Evolutionary conservation across 441 rosid genomes (phyloP).

Genomic region (Populus hybrid): DNA sequence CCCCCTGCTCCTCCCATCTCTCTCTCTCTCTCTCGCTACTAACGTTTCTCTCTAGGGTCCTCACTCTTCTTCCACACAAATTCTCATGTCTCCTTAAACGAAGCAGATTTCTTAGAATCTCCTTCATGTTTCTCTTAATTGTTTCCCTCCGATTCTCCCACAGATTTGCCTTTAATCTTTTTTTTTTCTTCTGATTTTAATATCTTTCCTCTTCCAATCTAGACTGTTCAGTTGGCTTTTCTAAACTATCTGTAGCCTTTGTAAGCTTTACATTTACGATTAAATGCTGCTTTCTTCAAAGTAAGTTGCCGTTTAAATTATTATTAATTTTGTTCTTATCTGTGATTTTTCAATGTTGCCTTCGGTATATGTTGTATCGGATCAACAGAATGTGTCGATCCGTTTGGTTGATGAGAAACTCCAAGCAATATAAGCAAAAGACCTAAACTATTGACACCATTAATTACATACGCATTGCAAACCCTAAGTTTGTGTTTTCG

Average conservation of each 20-base stretch:
- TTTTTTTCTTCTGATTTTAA: neutral
- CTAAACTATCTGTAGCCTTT: no score
- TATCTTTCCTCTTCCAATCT: neutral
- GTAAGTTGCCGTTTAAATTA: slow-evolving; percentile 4
- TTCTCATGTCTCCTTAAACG: neutral
- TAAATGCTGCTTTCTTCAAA: slow-evolving; percentile 10
- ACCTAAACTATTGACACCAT: neutral
- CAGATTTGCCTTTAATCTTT: neutral
- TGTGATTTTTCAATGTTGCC: no score
- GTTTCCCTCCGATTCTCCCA: neutral
- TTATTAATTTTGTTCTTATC: neutral
- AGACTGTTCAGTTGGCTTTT: neutral
- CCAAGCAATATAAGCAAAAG: slow-evolving; percentile 8
- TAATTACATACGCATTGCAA: neutral
- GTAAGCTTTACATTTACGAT: neutral
- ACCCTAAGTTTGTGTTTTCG: no score
- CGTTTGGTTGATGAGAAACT: slow-evolving; percentile 21
- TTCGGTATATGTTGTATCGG: no score
- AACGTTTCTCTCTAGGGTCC: neutral
- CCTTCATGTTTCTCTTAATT: neutral
- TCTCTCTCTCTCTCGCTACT: no score
- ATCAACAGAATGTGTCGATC: neutral
- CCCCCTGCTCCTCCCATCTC: neutral
- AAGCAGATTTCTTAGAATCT: neutral
- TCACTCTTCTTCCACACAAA: neutral